Base-by-base conservation (phyloP, 345 rosid species). In the Sisymbrium altissimum region DNA sequence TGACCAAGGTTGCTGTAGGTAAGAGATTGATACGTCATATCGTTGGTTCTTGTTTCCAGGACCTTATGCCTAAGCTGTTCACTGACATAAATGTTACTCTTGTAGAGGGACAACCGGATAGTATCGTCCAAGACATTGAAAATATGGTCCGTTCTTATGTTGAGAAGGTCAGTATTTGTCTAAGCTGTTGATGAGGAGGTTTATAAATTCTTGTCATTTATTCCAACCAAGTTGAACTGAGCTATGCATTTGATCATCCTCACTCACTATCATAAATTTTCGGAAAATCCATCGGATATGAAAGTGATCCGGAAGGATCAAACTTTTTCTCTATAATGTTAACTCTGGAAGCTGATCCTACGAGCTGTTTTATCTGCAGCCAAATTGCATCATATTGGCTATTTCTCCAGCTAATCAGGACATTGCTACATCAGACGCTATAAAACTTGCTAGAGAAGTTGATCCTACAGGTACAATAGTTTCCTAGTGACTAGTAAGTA, bases 1-100 rank as follows among this genome's bases (percentile, higher is more conserved):
- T 95, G 91, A 95, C 98, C 3, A 95, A 95, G 89, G 99, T 95
- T 75, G 98, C 99, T 72, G 96, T 90, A 79, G 99, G 97, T 95
- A 89, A 90, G 70, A 59, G 50, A 29, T 66, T 59, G 27, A 25
- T 33, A 40, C 40, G 56, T 65, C 68, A 83, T 53, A 59, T 71
- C 62, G 23, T 59, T 83, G 83, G 61, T 82, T 64, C 63, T 70
- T 64, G 62, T 81, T 33, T 59, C 43, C 13, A 8, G 25, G 43
- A 19, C 9, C 6, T 27, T 57, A 18, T 71, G 48, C 38, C 19
- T 29, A 36, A 44, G 21, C 2, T 49, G 12, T 25, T 71, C 33
- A 50, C 19, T 75, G 59, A 64, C 36, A 48, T 59, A n/a, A 58
- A 73, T 64, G 33, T 70, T 77, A 70, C 36, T 44, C 80, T 79